Percentiles rank a stretch among this genome's conserved stretches.
Evolutionary conservation across 1,284 basidiomycete species (phyloP).

Genomic region (Tausonia pullulans): DNA sequence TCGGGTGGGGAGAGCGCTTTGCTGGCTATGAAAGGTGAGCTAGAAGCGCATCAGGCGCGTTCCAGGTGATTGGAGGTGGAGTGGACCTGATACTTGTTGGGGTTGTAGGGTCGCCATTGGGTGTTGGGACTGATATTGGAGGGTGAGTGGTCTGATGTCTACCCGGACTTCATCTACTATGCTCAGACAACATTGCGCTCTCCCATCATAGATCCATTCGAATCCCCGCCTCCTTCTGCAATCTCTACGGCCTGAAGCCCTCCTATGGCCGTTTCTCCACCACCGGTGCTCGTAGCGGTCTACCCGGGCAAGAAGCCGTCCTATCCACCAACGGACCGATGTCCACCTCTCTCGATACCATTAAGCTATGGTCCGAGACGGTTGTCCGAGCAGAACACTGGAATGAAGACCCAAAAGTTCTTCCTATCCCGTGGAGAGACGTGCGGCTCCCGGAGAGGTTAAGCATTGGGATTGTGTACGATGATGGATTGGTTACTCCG

Average conservation of each 20-base stretch:
- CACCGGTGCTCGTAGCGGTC: constrained; percentile 47
- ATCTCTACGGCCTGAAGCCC: constrained; percentile 57
- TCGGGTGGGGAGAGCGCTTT: constrained; percentile 52
- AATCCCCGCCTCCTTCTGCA: constrained; percentile 54
- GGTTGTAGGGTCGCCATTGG: constrained; percentile 29
- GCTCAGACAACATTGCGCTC: no score
- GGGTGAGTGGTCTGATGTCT: constrained; percentile 32
- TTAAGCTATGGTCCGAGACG: constrained; percentile 52
- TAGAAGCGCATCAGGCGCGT: no score
- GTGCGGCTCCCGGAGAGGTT: constrained; percentile 49
- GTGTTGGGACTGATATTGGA: constrained; percentile 59
- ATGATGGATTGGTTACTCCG: constrained; percentile 53
- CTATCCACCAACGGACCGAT: constrained; percentile 63
- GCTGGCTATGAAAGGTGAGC: constrained; percentile 41
- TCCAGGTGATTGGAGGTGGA: no score
- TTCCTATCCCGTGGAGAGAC: constrained; percentile 54
- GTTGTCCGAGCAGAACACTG: constrained; percentile 48
- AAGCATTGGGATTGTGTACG: constrained; percentile 40
- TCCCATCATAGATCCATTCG: constrained; percentile 41
- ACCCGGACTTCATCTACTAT: no score
- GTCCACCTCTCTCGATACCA: constrained; percentile 44
- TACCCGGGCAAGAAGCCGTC: constrained; percentile 59
- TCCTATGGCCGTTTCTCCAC: constrained; percentile 61
- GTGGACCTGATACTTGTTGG: no score
- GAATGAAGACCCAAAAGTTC: constrained; percentile 51